Conservation (phyloP, 2,329 filamentous ascomycete species). For the Drechmeria coniospora region DNA sequence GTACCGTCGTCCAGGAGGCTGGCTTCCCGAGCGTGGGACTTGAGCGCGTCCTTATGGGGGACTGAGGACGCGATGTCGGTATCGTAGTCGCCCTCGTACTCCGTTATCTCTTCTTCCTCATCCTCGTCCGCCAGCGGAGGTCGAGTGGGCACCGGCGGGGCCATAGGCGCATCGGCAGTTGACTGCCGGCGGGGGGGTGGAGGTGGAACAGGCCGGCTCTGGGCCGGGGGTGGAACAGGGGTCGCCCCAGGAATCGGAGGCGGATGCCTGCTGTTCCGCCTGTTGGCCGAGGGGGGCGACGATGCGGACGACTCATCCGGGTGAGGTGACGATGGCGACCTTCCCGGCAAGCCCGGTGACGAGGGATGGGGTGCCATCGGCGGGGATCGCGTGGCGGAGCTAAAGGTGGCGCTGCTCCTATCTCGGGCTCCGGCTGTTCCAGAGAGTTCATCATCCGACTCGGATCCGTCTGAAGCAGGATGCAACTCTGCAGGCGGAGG, state of each 20-base stretch:
- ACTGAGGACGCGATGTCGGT: slow-evolving; percentile 90
- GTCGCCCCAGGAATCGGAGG: slow-evolving; percentile 44
- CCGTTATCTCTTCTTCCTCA: slow-evolving; percentile 66
- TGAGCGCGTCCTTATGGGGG: slow-evolving; percentile 87
- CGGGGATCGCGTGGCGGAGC: slow-evolving; percentile 18
- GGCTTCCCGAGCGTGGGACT: slow-evolving; percentile 61
- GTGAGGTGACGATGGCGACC: slow-evolving; percentile 21
- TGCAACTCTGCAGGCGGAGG: slow-evolving; percentile 35
- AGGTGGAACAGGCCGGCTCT: slow-evolving; percentile 50
- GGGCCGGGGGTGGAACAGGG: slow-evolving; percentile 29
- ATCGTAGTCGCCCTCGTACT: slow-evolving; percentile 96
- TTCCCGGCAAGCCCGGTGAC: slow-evolving; percentile 11
- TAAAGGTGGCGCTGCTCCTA: slow-evolving; percentile 21
- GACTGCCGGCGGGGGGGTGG: slow-evolving; percentile 48
- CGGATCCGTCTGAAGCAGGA: slow-evolving; percentile 64
- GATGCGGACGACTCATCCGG: slow-evolving; percentile 27
- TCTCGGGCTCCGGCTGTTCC: slow-evolving; percentile 29
- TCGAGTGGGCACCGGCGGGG: slow-evolving; percentile 22
- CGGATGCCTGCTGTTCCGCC: slow-evolving; percentile 40
- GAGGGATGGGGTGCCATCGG: slow-evolving; percentile 29
- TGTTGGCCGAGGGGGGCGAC: slow-evolving; percentile 27
- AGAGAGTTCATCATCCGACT: slow-evolving; percentile 78
- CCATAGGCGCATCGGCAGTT: slow-evolving; percentile 36
- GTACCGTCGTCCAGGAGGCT: slow-evolving; percentile 60
- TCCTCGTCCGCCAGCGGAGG: slow-evolving; percentile 37